Evolutionary conservation across 2,329 filamentous ascomycete genomes (phyloP).

Genomic region (Malbranchea zuffiana): DNA sequence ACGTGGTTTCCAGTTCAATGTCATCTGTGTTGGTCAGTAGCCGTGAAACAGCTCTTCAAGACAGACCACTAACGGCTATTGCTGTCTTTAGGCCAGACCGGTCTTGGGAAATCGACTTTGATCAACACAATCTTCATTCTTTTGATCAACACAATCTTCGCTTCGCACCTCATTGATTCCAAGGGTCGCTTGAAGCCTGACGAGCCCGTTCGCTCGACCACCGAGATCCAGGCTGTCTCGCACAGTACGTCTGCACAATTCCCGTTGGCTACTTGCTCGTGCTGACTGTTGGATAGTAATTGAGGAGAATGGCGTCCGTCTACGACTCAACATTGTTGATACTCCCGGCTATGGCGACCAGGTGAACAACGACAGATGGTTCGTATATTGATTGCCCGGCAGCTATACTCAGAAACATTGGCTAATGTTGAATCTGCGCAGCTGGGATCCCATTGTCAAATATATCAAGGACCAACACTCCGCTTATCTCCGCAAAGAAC

Average conservation of each 20-base stretch:
- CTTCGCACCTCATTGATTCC: constrained; percentile 96
- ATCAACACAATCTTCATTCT: constrained; percentile 99
- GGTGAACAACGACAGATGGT: constrained; percentile 98
- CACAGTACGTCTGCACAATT: constrained; percentile 52
- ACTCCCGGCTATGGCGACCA: constrained; percentile 96
- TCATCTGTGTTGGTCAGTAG: constrained; percentile 92
- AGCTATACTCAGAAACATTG: not conserved
- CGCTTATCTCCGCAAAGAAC: constrained; percentile 96
- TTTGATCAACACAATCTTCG: constrained; percentile 79
- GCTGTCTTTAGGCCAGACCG: constrained; percentile 67
- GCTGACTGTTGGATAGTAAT: constrained; percentile 48
- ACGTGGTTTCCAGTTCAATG: constrained; percentile 99
- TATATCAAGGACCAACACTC: constrained; percentile 99
- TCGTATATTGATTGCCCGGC: constrained; percentile 15
- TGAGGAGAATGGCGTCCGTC: constrained; percentile 96
- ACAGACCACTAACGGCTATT: constrained; percentile 23
- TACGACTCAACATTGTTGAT: constrained; percentile 97
- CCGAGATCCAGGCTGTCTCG: constrained; percentile 94
- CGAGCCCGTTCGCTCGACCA: constrained; percentile 87
- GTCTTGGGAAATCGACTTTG: constrained; percentile 94
- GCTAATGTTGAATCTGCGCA: constrained; percentile 18
- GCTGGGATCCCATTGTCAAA: constrained; percentile 99
- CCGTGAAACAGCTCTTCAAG: not conserved
- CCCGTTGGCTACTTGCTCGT: constrained; percentile 2
- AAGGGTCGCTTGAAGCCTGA: constrained; percentile 90